Percentiles rank a stretch among this genome's conserved stretches.
Evolutionary conservation across 2,329 filamentous ascomycete species (phyloP).

Genomic region (Colletotrichum camelliae): DNA sequence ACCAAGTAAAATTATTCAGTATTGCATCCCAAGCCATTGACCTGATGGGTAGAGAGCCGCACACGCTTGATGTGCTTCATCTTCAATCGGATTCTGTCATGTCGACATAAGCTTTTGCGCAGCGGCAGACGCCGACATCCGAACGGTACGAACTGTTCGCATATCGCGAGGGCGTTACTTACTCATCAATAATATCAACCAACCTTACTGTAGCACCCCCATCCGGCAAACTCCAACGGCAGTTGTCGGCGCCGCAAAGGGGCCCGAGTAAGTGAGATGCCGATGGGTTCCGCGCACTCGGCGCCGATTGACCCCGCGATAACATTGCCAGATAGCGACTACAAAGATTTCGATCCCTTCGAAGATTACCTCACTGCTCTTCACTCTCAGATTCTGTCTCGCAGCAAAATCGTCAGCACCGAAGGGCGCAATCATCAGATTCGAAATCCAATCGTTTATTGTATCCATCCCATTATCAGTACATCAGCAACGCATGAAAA

Average conservation of each 20-base stretch:
- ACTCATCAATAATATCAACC: too few species aligned
- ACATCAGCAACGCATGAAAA: too few species aligned
- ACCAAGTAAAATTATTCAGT: accelerated
- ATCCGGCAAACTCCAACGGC: neutral
- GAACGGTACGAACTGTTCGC: neutral
- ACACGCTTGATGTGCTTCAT: accelerated
- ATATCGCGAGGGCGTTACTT: neutral
- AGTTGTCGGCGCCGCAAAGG: neutral
- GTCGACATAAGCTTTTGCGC: neutral
- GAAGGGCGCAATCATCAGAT: too few species aligned
- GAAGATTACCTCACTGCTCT: too few species aligned
- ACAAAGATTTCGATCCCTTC: neutral
- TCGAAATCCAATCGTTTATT: too few species aligned
- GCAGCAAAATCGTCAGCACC: too few species aligned
- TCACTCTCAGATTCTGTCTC: too few species aligned
- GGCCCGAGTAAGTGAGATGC: neutral
- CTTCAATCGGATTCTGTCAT: accelerated
- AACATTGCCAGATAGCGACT: accelerated
- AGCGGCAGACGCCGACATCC: neutral
- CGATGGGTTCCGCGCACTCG: neutral
- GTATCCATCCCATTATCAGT: too few species aligned
- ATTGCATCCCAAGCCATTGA: neutral
- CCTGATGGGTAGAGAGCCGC: too few species aligned
- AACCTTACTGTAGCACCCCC: neutral
- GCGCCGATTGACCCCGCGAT: neutral